A percentile compares a stretch with the other conserved stretches of the same genome.
phyloP scores from a whole-genome alignment of 768 basidiomycete species.

The Mycena crocata region DNA sequence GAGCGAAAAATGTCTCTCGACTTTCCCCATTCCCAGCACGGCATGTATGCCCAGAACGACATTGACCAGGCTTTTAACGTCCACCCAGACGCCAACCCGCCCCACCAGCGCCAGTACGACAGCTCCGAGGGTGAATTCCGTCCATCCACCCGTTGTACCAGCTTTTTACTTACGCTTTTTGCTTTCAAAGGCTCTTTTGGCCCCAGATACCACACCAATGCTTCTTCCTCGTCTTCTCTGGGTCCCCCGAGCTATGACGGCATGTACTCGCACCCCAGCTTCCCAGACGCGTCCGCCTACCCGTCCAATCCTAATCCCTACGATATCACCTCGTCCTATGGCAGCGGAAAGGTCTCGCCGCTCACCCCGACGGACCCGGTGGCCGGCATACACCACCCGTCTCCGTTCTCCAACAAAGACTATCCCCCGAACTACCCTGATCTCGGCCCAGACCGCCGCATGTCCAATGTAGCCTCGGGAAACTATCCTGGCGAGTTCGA shows the following conservation, averaged over 20 bases:
- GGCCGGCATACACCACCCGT: constrained; percentile 64
- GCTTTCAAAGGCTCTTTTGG: constrained; percentile 33
- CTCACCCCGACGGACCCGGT: constrained; percentile 77
- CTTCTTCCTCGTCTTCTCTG: constrained; percentile 78
- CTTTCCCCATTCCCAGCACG: constrained; percentile 57
- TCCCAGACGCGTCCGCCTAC: constrained; percentile 70
- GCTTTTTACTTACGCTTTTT: not conserved
- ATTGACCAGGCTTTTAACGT: constrained; percentile 65
- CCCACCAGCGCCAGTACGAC: constrained; percentile 58
- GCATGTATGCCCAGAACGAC: constrained; percentile 66
- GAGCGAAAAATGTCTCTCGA: constrained; percentile 67
- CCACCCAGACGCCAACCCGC: constrained; percentile 53
- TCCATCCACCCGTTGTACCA: not conserved
- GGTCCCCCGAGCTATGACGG: constrained; percentile 65
- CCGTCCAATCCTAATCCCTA: constrained; percentile 64
- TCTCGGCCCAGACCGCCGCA: constrained; percentile 67
- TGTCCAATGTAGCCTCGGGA: constrained; percentile 56
- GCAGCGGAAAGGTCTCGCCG: constrained; percentile 82
- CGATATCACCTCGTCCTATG: constrained; percentile 71
- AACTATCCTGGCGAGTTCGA: constrained; percentile 69
- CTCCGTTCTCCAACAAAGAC: constrained; percentile 70
- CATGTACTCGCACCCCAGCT: constrained; percentile 69
- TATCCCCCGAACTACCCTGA: constrained; percentile 73
- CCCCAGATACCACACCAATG: constrained; percentile 72
- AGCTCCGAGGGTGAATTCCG: constrained; percentile 52